A percentile compares a stretch with the other conserved stretches of the same genome.
phyloP scores from a whole-genome alignment of 73 alveolate species.

The Paramecium sonneborni region DNA sequence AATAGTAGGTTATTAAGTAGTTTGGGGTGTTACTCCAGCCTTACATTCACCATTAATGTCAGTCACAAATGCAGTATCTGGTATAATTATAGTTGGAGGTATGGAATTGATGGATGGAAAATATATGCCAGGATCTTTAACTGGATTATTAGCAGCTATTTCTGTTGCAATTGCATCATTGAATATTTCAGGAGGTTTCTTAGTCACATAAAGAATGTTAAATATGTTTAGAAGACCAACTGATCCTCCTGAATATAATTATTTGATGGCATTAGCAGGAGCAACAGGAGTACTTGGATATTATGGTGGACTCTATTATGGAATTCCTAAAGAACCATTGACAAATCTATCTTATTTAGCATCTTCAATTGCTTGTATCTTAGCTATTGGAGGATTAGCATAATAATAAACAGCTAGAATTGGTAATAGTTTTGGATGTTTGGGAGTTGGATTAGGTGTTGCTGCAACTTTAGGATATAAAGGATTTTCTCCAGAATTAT shows the following conservation, averaged over 20 bases:
- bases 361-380: slow-evolving; percentile 71
- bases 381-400: slow-evolving; percentile 79
- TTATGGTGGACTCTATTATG: slow-evolving; percentile 45
- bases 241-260: slow-evolving; percentile 73
- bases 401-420: slow-evolving; percentile 75
- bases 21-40: slow-evolving; percentile 90
- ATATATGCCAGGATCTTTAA: slow-evolving; percentile 50
- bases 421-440: slow-evolving; percentile 70
- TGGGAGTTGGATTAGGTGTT: slow-evolving; percentile 68
- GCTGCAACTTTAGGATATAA: slow-evolving; percentile 56
- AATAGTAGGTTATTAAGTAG: slow-evolving; percentile 81
- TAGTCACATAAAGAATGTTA: slow-evolving; percentile 69
- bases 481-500: slow-evolving; percentile 16
- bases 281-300: slow-evolving; percentile 39
- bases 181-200: slow-evolving; percentile 67
- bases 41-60: slow-evolving; percentile 89
- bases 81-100: slow-evolving; percentile 79
- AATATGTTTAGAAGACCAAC: slow-evolving; percentile 70
- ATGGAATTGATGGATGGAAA: slow-evolving; percentile 62
- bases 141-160: slow-evolving; percentile 58
- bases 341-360: slow-evolving; percentile 72
- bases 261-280: slow-evolving; percentile 57
- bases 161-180: slow-evolving; percentile 67
- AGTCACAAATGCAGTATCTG: slow-evolving; percentile 88
- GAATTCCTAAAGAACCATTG: slow-evolving; percentile 44